Percentiles rank a stretch among this genome's conserved stretches.
Conservation (phyloP, 2,329 filamentous ascomycete species). For the Calycina marina region DNA sequence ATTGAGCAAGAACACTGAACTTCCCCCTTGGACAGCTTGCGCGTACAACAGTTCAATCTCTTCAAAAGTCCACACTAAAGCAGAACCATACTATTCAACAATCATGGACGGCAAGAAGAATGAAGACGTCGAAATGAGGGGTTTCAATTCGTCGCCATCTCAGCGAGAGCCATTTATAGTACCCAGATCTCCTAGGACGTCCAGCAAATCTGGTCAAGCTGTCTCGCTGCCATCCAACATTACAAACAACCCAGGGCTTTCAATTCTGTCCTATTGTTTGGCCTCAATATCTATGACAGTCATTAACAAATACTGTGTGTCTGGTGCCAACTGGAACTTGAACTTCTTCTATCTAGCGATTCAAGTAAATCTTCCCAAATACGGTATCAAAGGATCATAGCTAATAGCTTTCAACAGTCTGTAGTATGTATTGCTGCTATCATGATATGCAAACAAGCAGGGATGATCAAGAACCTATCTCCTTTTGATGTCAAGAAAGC, state of each 20-base stretch:
- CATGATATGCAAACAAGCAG: constrained; percentile 62
- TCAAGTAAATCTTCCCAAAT: constrained; percentile 51
- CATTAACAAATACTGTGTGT: constrained; percentile 98
- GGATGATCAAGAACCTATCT: constrained; percentile 70
- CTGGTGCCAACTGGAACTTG: constrained; percentile 80
- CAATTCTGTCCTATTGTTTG: constrained; percentile 80
- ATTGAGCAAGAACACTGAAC: too few relatives aligned
- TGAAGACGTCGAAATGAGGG: constrained; percentile 40
- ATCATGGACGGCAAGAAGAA: constrained; percentile 84
- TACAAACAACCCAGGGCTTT: constrained; percentile 63
- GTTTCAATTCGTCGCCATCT: constrained; percentile 23
- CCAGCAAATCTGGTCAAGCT: constrained; percentile 17
- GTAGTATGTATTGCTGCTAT: constrained; percentile 81
- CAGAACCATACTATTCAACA: constrained; percentile 8
- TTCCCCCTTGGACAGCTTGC: constrained; percentile 8
- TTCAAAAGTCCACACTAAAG: constrained; percentile 4
- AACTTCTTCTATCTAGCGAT: constrained; percentile 90
- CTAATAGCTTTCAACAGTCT: constrained; percentile 39
- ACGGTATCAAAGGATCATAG: too few relatives aligned
- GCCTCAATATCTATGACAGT: constrained; percentile 99
- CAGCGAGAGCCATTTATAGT: constrained; percentile 23
- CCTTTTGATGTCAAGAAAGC: constrained; percentile 78
- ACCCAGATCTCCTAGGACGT: constrained; percentile 17
- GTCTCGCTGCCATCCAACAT: constrained; percentile 26
- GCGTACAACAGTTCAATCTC: constrained; percentile 4